Conservation (phyloP, 148 eudicot species). For the Chenopodium suecicum region DNA sequence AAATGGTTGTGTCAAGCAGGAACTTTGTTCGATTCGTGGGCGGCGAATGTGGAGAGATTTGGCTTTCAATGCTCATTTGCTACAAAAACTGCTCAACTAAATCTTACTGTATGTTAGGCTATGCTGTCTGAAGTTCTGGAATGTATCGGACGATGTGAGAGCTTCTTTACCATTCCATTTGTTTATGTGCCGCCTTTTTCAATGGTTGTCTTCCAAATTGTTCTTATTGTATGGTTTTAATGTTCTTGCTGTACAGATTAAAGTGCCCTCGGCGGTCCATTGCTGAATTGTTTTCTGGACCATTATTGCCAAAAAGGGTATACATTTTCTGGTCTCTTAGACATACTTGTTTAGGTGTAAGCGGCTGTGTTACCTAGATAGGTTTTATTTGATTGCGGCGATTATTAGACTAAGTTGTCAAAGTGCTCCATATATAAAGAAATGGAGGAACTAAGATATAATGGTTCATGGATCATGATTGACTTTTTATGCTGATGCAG, state of each 20-base stretch:
- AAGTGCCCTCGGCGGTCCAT: constrained; percentile 19
- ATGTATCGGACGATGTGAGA: constrained; percentile 32
- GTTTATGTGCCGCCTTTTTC: not conserved
- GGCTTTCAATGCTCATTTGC: not conserved
- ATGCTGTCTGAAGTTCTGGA: constrained; percentile 7
- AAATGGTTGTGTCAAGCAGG: too few species aligned
- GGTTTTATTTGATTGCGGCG: not conserved
- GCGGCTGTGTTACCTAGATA: not conserved
- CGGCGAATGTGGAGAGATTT: too few species aligned
- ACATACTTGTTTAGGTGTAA: not conserved
- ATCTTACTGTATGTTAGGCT: constrained; percentile 5
- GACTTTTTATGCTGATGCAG: constrained; percentile 29
- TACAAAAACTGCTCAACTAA: constrained; percentile 2
- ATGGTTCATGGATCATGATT: constrained; percentile 11
- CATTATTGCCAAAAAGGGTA: constrained; percentile 19
- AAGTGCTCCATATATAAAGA: not conserved
- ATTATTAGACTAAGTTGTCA: not conserved
- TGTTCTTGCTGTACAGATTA: constrained; percentile 19
- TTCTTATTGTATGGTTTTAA: not conserved
- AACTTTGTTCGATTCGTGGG: too few species aligned
- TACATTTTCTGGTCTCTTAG: not conserved
- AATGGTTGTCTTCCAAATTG: not conserved
- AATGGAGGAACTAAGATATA: not conserved
- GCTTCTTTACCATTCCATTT: not conserved
- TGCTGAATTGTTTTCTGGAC: constrained; percentile 14